These are phyloP conservation scores for Ophiostoma populinum DNA, from an alignment of 2,329 filamentous ascomycete genomes.

Conservation along the genomic window DNA sequence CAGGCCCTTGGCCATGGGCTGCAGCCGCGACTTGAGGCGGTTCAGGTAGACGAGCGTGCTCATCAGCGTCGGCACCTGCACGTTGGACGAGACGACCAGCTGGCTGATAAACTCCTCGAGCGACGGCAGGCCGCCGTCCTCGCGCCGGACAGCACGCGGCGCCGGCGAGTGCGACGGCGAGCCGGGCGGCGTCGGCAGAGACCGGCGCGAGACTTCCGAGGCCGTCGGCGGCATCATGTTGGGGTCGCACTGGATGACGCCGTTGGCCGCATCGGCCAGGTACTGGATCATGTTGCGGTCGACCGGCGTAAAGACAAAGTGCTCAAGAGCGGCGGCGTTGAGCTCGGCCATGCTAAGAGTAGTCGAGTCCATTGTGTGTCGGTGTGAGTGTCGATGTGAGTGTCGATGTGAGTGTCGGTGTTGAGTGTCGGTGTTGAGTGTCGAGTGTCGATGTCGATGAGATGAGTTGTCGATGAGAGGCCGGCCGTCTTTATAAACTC, in stretches of 20 bases:
- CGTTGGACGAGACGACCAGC: conserved; percentile 81
- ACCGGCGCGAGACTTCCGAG: conserved; percentile 13
- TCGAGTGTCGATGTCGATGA: conserved; percentile 1
- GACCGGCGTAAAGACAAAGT: conserved; percentile 65
- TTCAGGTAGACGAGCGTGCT: conserved; percentile 86
- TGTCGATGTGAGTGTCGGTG: conserved; percentile 1
- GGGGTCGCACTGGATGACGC: conserved; percentile 66
- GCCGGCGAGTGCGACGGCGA: conserved; percentile 20
- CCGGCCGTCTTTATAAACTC: no score
- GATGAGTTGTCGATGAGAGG: no score
- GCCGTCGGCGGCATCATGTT: conserved; percentile 32
- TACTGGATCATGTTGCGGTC: conserved; percentile 61
- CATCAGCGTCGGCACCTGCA: conserved; percentile 95
- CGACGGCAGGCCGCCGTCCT: conserved; percentile 48
- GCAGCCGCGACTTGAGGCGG: conserved; percentile 67
- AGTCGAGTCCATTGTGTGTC: conserved; percentile 27
- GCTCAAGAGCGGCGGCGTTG: conserved; percentile 60
- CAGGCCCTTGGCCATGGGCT: conserved; percentile 89
- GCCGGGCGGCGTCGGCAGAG: conserved; percentile 29
- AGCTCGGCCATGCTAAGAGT: conserved; percentile 34
- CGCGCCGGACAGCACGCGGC: conserved; percentile 25
- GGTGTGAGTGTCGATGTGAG: not conserved
- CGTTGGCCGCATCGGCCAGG: conserved; percentile 54
- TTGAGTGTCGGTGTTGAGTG: not conserved
- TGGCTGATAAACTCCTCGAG: conserved; percentile 85